Conservation (phyloP, 139 green algal species). For the Chlorella sp. region DNA sequence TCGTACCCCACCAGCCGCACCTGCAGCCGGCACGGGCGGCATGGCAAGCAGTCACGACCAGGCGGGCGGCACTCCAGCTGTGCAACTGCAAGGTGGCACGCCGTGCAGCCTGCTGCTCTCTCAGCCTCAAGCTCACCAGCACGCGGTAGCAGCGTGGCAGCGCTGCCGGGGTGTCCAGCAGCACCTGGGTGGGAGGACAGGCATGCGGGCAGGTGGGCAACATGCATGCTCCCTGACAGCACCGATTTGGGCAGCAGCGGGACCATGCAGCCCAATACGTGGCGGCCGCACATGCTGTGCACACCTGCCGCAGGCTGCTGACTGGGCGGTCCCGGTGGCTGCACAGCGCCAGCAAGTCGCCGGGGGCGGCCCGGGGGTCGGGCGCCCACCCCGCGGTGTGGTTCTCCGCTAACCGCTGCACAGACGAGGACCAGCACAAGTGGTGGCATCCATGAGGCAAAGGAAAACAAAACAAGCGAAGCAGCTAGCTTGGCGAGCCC, state of each 20-base stretch:
- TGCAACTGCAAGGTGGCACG: no score
- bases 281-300: not conserved
- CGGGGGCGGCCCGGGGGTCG: not conserved
- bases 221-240: no score
- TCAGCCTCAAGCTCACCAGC: conserved; percentile 23
- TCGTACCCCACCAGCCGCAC: conserved; percentile 32
- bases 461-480: no score
- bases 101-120: no score
- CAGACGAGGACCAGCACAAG: no score
- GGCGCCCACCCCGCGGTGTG: conserved; percentile 19
- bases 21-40: no score
- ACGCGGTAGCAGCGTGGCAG: conserved; percentile 33
- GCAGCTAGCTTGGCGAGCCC: no score
- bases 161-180: conserved; percentile 4
- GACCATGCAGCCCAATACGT: not conserved
- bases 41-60: no score
- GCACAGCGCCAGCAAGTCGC: conserved; percentile 16
- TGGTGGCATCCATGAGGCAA: no score
- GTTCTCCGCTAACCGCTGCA: conserved; percentile 31
- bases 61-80: no score
- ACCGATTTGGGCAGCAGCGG: no score
- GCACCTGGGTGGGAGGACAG: not conserved
- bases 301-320: conserved; percentile 28
- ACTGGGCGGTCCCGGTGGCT: conserved; percentile 17
- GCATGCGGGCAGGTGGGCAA: no score